Evolutionary conservation across 1,139 yeast species (phyloP).

Genomic region (Yamadazyma kanchanaburiensis): DNA sequence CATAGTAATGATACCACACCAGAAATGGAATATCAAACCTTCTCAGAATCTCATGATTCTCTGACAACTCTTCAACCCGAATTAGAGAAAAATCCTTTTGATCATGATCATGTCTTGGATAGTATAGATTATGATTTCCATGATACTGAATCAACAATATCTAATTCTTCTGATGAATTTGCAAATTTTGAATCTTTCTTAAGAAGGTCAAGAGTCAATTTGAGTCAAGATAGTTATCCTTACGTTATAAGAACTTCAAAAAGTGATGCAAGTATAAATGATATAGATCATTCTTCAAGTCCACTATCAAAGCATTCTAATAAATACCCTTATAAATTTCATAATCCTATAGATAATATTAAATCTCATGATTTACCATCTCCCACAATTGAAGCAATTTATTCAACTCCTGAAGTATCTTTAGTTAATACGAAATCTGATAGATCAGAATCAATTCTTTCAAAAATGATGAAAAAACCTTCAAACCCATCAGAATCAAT

Average conservation of each 20-base stretch:
- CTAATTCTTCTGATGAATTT: conserved; percentile 8
- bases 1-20: conserved; percentile 12
- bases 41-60: conserved; percentile 4
- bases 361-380: conserved; percentile 18
- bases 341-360: conserved; percentile 37
- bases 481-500: conserved; percentile 16
- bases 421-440: too few relatives aligned
- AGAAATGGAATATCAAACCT: conserved; percentile 4
- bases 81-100: conserved; percentile 4
- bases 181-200: conserved; percentile 34
- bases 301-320: background rate
- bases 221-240: conserved; percentile 29
- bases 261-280: conserved; percentile 13
- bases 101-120: conserved; percentile 2
- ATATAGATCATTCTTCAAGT: background rate
- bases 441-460: conserved; percentile 1
- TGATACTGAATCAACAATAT: conserved; percentile 14
- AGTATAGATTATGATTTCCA: conserved; percentile 6
- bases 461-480: conserved; percentile 1
- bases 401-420: conserved; percentile 10
- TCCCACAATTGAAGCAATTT: conserved; percentile 30
- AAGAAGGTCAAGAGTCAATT: conserved; percentile 32
- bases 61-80: conserved; percentile 2
- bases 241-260: conserved; percentile 21
- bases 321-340: conserved; percentile 17